Conservation (phyloP, 2,329 filamentous ascomycete genomes). For the Aspergillus sp. region DNA sequence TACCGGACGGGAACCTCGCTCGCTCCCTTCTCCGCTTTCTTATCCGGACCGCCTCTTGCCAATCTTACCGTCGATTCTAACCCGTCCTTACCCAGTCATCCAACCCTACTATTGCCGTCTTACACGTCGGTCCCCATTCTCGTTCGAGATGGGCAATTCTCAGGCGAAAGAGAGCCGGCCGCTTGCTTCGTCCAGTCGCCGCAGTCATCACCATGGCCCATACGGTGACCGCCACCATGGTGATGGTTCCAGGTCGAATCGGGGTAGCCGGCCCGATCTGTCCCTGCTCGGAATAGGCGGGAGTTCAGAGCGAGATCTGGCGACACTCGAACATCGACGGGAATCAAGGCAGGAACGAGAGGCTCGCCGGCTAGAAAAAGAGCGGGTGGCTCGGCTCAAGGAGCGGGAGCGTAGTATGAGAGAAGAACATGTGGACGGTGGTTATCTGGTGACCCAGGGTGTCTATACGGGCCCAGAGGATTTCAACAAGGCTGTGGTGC, state of each 20-base stretch:
- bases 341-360: constrained; percentile 93
- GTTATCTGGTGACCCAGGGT: constrained; percentile 89
- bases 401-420: constrained; percentile 88
- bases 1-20: constrained; percentile 14
- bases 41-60: constrained; percentile 18
- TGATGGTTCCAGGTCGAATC: constrained; percentile 49
- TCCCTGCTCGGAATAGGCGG: constrained; percentile 60
- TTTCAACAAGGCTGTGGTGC: constrained; percentile 83
- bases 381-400: constrained; percentile 71
- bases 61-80: constrained; percentile 8
- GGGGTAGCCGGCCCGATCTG: constrained; percentile 60
- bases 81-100: not conserved
- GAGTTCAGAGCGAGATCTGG: constrained; percentile 52
- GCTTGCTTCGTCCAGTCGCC: constrained; percentile 27
- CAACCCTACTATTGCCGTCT: not conserved
- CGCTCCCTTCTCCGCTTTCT: constrained; percentile 22
- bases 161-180: constrained; percentile 50
- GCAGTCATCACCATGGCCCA: constrained; percentile 35
- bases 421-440: constrained; percentile 92
- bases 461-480: constrained; percentile 92
- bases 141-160: constrained; percentile 46
- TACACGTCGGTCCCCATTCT: constrained; percentile 11
- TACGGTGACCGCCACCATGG: constrained; percentile 33
- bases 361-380: constrained; percentile 78
- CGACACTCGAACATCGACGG: constrained; percentile 61